Percentiles rank a stretch among this genome's conserved stretches.
Evolutionary conservation across 306 rosid species (phyloP).

Genomic region (Acacia melanoxylon): DNA sequence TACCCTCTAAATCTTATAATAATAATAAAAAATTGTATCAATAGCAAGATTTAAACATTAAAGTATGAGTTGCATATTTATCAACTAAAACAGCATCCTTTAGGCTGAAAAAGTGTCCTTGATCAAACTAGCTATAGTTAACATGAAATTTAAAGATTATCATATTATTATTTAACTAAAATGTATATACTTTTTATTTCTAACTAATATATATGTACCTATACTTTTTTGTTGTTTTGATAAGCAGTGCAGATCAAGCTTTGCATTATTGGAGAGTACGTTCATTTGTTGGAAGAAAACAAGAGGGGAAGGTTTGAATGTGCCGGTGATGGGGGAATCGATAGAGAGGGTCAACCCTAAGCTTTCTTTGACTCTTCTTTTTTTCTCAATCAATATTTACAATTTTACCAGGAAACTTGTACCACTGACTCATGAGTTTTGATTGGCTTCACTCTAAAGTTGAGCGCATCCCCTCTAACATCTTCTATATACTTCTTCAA

Average conservation of each 20-base stretch:
- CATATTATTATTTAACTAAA: no score
- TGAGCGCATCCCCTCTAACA: background rate
- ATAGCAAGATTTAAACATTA: background rate
- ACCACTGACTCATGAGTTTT: background rate
- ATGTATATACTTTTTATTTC: background rate
- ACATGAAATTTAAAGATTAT: no score
- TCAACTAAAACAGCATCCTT: no score
- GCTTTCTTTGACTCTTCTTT: background rate
- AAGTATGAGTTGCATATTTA: no score
- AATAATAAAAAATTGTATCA: no score
- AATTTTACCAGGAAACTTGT: background rate
- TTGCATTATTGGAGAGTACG: conserved; percentile 6
- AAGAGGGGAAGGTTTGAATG: background rate
- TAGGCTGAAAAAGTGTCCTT: no score
- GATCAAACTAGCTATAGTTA: no score
- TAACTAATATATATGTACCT: background rate
- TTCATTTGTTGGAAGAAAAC: background rate
- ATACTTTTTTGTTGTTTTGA: background rate
- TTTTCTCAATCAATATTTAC: background rate
- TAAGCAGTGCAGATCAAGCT: background rate
- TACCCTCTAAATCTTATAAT: no score
- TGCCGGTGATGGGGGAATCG: background rate
- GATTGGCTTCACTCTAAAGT: background rate
- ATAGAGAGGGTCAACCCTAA: background rate
- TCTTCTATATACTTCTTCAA: no score